Evolutionary conservation across 345 rosid species (phyloP).

Genomic region (Ailanthus altissimus): DNA sequence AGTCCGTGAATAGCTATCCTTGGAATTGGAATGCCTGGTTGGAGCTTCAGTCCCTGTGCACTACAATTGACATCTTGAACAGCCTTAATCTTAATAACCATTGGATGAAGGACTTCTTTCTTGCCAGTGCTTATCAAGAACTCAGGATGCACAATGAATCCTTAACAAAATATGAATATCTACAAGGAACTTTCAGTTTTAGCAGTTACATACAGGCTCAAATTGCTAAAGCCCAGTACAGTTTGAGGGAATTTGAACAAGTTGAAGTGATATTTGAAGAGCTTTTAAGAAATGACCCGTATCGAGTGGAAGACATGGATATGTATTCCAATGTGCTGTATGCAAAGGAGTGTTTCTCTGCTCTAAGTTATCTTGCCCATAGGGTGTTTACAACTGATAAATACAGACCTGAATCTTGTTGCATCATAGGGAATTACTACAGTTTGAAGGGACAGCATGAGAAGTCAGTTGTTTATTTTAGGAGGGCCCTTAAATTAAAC

Average conservation of each 20-base stretch:
- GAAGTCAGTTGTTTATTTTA: constrained; percentile 85
- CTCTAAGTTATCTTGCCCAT: constrained; percentile 91
- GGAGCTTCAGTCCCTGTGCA: constrained; percentile 82
- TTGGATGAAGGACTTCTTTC: constrained; percentile 98
- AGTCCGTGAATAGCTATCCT: constrained; percentile 91
- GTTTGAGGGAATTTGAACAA: constrained; percentile 90
- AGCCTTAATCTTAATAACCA: constrained; percentile 74
- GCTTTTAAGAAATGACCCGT: constrained; percentile 79
- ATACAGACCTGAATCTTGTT: constrained; percentile 95
- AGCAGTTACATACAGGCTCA: constrained; percentile 94
- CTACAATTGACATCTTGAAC: constrained; percentile 66
- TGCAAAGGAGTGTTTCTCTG: constrained; percentile 88
- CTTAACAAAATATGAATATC: constrained; percentile 65
- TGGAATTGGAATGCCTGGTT: constrained; percentile 99
- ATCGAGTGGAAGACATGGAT: constrained; percentile 94
- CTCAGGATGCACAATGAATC: constrained; percentile 88
- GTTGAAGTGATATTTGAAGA: constrained; percentile 95
- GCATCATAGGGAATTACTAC: constrained; percentile 94
- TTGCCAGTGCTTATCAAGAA: constrained; percentile 81
- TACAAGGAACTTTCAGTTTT: constrained; percentile 71
- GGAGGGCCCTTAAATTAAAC: constrained; percentile 94
- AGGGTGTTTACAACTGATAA: constrained; percentile 83
- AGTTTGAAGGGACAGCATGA: constrained; percentile 97
- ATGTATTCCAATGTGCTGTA: constrained; percentile 93
- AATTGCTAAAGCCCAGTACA: constrained; percentile 87